Base-by-base conservation (phyloP, 2,329 filamentous ascomycete species). In the Cladosporium sp. region DNA sequence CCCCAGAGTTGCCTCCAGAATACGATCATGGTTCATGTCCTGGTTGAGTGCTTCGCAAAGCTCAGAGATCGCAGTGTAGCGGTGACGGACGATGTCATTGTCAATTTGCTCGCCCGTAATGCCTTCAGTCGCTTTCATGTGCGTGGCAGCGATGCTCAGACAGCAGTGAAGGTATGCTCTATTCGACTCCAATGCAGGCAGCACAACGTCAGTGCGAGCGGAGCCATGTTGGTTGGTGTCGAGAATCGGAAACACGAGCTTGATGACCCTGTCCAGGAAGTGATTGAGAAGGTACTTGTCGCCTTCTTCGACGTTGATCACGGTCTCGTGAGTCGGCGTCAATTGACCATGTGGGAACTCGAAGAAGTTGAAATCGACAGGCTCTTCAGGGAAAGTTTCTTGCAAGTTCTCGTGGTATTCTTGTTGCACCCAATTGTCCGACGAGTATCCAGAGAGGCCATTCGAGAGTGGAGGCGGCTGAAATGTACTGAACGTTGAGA, bases 81-180 rank as follows among this genome's bases (percentile, higher is more conserved):
- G 86, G 70, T 97, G 92, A 61, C 88, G 84, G 80, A 95, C 86
- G 65, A 97, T 95, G 66, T 96, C 90, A 56, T 84, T 80, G 70
- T 96, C 89, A 54, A 95, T 84, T 62, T 90, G 84, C 50, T 89
- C 86, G 47, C 78, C 80, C 42, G 80, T 72, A 6, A 85, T 70
- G 51, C 80, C 78, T 64, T 84, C 79, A 0, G 86, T 87, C 2
- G 85, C 83, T 76, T 96, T 96, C 71, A 88, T 83, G 72, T 99
- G 93, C 65, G 95, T 88, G 2, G 91, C 92, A 7, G 93, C 84
- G 54, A 95, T 89, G 75, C 89, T 95, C 55, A 99, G 77, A 72
- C 92, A 97, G 75, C 91, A 96, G 76, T 97, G 91, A 27, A 96
- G 79, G 70, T 96, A 99, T 59, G 85, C 86, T 69, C 88, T 91